A percentile compares a stretch with the other conserved stretches of the same genome.
Conservation (phyloP, 805 yeast genomes). For the Metschnikowia borealis region DNA sequence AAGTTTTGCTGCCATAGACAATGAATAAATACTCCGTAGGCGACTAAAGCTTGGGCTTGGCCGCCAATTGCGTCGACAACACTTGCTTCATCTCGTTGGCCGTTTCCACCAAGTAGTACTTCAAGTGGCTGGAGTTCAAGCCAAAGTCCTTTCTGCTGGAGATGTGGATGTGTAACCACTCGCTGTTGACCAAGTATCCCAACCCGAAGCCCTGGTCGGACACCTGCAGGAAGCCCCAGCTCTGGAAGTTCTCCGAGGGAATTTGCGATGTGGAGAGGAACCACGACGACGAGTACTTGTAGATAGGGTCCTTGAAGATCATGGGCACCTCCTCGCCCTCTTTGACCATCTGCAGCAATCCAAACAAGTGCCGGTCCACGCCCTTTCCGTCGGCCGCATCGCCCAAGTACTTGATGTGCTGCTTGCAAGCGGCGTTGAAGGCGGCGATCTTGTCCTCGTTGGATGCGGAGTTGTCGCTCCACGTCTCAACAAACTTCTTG, state of each 20-base stretch:
- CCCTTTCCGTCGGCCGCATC: constrained; percentile 84
- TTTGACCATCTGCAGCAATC: constrained; percentile 68
- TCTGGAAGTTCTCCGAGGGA: constrained; percentile 74
- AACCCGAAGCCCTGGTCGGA: constrained; percentile 90
- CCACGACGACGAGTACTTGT: constrained; percentile 78
- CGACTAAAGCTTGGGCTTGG: constrained; percentile 36
- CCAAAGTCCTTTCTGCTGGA: constrained; percentile 64
- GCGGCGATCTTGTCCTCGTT: constrained; percentile 57
- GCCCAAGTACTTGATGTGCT: constrained; percentile 70
- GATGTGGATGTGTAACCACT: constrained; percentile 82
- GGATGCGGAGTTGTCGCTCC: constrained; percentile 55
- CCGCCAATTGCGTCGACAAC: constrained; percentile 39
- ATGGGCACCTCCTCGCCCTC: constrained; percentile 60
- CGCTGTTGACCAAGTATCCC: constrained; percentile 87
- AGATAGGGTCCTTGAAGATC: constrained; percentile 72
- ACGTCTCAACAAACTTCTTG: constrained; percentile 63
- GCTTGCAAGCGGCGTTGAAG: constrained; percentile 65
- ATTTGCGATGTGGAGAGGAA: constrained; percentile 84
- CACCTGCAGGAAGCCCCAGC: constrained; percentile 96
- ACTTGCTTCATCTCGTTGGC: constrained; percentile 78
- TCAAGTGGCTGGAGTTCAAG: constrained; percentile 54
- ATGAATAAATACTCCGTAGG: background rate
- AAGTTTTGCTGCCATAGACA: background rate
- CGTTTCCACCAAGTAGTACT: constrained; percentile 66
- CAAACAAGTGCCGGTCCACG: constrained; percentile 90